These are phyloP conservation scores for Suillus alpinus DNA, from an alignment of 768 basidiomycete genomes.

Conservation along the genomic window DNA sequence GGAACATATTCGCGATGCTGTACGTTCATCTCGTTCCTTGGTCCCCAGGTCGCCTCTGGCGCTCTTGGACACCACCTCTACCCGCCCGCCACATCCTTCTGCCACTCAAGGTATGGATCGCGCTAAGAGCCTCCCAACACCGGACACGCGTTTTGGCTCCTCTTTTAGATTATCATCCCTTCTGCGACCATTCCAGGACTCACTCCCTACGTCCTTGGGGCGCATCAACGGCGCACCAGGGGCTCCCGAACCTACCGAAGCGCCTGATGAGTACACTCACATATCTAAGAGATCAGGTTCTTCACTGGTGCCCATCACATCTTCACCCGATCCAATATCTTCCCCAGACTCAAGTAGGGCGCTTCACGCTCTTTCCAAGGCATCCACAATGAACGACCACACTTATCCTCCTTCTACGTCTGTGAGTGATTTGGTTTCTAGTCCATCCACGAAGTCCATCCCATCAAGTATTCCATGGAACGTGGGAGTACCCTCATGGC, in stretches of 20 bases:
- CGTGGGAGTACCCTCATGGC: conserved; percentile 71
- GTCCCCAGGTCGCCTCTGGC: conserved; percentile 19
- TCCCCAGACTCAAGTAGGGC: conserved; percentile 9
- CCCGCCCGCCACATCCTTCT: conserved; percentile 31
- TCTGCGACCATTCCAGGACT: conserved; percentile 67
- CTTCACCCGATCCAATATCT: conserved; percentile 28
- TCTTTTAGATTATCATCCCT: conserved; percentile 65
- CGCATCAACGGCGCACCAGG: conserved; percentile 25
- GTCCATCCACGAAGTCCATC: conserved; percentile 43
- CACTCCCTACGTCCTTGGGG: conserved; percentile 36
- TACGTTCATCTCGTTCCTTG: conserved; percentile 52
- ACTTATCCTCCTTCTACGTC: conserved; percentile 79
- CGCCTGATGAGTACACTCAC: conserved; percentile 69
- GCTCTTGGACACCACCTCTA: conserved; percentile 60
- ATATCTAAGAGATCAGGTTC: conserved; percentile 54
- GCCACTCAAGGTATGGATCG: conserved; percentile 36
- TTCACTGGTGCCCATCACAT: conserved; percentile 59
- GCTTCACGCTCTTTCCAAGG: conserved; percentile 8
- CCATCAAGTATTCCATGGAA: conserved; percentile 43
- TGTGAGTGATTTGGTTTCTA: conserved; percentile 42
- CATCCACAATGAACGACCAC: conserved; percentile 46
- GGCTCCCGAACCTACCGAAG: conserved; percentile 32
- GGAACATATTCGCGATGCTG: conserved; percentile 76
- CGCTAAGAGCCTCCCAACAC: conserved; percentile 35
- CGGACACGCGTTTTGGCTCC: conserved; percentile 34